phyloP scores from a whole-genome alignment of 1,139 yeast genomes.

The Diutina sp. region DNA sequence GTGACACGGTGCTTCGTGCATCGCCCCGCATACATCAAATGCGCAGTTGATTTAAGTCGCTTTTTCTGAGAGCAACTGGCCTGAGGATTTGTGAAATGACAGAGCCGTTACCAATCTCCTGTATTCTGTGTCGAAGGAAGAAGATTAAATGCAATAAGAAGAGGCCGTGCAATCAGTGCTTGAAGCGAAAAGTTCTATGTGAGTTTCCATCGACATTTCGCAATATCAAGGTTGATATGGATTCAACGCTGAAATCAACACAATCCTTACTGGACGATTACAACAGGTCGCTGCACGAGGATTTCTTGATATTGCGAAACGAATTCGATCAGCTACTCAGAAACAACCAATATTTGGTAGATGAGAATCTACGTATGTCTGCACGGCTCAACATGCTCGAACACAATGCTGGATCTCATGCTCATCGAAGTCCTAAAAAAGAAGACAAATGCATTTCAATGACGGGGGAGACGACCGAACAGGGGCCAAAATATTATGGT shows the following conservation, averaged over 20 bases:
- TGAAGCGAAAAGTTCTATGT: conserved; percentile 18
- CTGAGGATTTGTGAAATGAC: not conserved
- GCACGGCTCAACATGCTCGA: not conserved
- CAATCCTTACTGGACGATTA: not conserved
- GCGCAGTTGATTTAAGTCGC: not conserved
- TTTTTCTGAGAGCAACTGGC: not conserved
- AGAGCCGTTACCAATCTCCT: conserved; percentile 18
- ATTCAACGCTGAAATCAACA: conserved; percentile 5
- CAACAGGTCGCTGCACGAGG: not conserved
- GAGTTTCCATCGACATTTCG: conserved; percentile 27
- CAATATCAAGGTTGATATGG: conserved; percentile 16
- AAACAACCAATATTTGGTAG: not conserved
- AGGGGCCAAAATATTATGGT: conserved; percentile 33
- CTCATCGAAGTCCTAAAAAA: not conserved
- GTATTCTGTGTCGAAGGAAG: conserved; percentile 28
- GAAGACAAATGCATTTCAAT: not conserved
- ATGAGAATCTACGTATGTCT: not conserved
- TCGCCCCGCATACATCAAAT: not conserved
- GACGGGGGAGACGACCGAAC: conserved; percentile 9
- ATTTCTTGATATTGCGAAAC: not conserved
- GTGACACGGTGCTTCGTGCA: not conserved
- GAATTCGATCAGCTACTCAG: not conserved
- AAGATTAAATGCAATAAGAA: conserved; percentile 28
- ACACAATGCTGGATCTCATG: not conserved
- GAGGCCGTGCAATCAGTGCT: conserved; percentile 29